phyloP scores from a whole-genome alignment of 1,139 yeast species.

The Martiniozyma asiatica region DNA sequence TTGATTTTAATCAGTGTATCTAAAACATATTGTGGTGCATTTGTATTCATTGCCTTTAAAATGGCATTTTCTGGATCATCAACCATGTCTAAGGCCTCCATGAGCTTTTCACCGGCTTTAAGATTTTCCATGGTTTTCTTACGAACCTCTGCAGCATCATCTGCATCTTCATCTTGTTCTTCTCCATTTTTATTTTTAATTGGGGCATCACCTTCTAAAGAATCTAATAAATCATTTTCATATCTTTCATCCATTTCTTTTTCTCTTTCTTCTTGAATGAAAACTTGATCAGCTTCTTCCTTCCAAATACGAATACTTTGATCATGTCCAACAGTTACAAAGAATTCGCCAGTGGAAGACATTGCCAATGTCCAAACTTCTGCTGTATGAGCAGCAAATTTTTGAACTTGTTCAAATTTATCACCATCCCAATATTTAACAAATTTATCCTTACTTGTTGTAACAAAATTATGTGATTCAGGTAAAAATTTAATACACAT shows the following conservation, averaged over 20 bases:
- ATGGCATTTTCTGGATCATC: conserved; percentile 61
- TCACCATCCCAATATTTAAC: conserved; percentile 98
- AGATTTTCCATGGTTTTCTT: conserved; percentile 84
- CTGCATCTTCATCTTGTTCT: conserved; percentile 32
- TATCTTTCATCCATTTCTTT: conserved; percentile 88
- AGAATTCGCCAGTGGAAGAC: conserved; percentile 57
- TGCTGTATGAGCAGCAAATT: conserved; percentile 75
- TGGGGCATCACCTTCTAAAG: conserved; percentile 39
- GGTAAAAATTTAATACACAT: conserved; percentile 82
- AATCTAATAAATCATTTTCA: conserved; percentile 61
- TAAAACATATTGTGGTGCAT: conserved; percentile 72
- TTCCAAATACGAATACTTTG: conserved; percentile 86
- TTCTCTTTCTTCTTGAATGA: conserved; percentile 91
- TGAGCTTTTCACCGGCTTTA: conserved; percentile 86
- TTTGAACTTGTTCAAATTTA: conserved; percentile 87
- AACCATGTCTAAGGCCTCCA: conserved; percentile 88
- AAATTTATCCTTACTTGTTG: conserved; percentile 80
- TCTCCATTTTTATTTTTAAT: conserved; percentile 27
- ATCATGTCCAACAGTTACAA: conserved; percentile 88
- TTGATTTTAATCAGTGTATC: conserved; percentile 57
- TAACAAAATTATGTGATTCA: conserved; percentile 75
- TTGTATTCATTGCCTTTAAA: conserved; percentile 53
- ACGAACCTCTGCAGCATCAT: conserved; percentile 54
- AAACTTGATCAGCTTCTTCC: conserved; percentile 87
- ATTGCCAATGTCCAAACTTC: conserved; percentile 90